Evolutionary conservation across 1,284 basidiomycete species (phyloP).

Genomic region (Bjerkandera adusta): DNA sequence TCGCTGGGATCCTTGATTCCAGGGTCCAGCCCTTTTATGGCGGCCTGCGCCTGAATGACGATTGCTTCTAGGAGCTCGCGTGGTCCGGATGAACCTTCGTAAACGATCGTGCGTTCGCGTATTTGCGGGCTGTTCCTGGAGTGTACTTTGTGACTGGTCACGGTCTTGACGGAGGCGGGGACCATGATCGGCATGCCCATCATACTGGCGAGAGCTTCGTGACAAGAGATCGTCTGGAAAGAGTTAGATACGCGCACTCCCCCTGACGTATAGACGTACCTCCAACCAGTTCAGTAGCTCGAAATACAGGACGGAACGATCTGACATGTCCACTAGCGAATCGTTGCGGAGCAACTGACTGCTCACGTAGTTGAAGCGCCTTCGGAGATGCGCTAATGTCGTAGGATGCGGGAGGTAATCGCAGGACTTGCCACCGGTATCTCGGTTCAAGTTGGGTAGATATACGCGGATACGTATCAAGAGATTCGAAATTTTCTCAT

Average conservation of each 20-base stretch:
- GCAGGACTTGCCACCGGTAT: conserved; percentile 70
- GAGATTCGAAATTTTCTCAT: conserved; percentile 66
- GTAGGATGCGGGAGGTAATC: conserved; percentile 90
- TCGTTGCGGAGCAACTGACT: conserved; percentile 86
- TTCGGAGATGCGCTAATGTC: conserved; percentile 82
- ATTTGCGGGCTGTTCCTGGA: conserved; percentile 43
- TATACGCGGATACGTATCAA: conserved; percentile 72
- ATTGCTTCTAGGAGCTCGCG: conserved; percentile 87
- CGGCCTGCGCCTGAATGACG: conserved; percentile 85
- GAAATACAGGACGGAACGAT: conserved; percentile 82
- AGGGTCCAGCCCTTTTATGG: conserved; percentile 79
- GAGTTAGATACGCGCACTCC: conserved; percentile 5
- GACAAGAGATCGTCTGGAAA: conserved; percentile 78
- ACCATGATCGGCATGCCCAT: conserved; percentile 97
- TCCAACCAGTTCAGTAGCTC: conserved; percentile 90
- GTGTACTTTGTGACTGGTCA: conserved; percentile 47
- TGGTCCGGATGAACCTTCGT: conserved; percentile 86
- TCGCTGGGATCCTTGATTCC: conserved; percentile 40
- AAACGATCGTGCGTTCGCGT: conserved; percentile 77
- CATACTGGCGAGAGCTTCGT: conserved; percentile 89
- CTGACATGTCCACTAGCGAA: conserved; percentile 90
- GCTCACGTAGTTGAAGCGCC: conserved; percentile 85
- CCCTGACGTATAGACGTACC: conserved; percentile 41
- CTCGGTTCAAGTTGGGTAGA: conserved; percentile 75
- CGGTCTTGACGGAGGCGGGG: conserved; percentile 61